phyloP scores from a whole-genome alignment of 441 rosid species.

The Euphorbia schlechtendalii region DNA sequence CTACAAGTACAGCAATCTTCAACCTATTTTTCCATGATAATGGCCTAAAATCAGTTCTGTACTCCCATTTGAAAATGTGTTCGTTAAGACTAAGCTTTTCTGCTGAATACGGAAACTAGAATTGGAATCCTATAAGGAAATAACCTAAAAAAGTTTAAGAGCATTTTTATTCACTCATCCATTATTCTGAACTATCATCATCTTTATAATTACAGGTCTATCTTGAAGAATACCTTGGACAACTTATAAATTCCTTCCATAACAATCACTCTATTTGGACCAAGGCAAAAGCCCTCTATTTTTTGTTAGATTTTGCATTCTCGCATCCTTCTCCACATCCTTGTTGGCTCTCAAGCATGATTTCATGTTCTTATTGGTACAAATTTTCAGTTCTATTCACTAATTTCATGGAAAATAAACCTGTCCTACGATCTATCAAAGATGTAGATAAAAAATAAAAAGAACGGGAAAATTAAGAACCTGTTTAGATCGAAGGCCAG shows the following conservation, averaged over 20 bases:
- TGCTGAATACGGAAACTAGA: slow-evolving; percentile 35
- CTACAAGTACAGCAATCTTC: slow-evolving; percentile 24
- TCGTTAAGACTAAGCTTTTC: slow-evolving; percentile 29
- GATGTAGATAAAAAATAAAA: too few relatives aligned
- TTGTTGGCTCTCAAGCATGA: slow-evolving; percentile 2
- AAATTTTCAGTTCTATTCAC: too few relatives aligned
- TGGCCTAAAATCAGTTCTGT: neutral
- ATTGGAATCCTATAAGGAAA: slow-evolving; percentile 32
- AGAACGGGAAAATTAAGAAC: too few relatives aligned
- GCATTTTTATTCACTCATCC: too few relatives aligned
- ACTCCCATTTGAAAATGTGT: too few relatives aligned
- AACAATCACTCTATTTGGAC: slow-evolving; percentile 6
- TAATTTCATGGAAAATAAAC: too few relatives aligned
- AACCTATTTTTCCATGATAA: slow-evolving; percentile 10
- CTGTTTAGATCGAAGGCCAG: too few relatives aligned
- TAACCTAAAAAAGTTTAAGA: too few relatives aligned
- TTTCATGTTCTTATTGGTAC: too few relatives aligned
- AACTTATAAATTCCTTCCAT: slow-evolving; percentile 6
- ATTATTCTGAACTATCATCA: too few relatives aligned
- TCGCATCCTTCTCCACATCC: neutral
- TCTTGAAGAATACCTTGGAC: neutral
- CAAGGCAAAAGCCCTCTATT: slow-evolving; percentile 20
- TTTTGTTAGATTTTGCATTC: slow-evolving; percentile 4
- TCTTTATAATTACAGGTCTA: slow-evolving; percentile 21
- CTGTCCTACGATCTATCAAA: too few relatives aligned